Base-by-base conservation (phyloP, 176 grass and related monocot species). In the Zoysia pacifica region DNA sequence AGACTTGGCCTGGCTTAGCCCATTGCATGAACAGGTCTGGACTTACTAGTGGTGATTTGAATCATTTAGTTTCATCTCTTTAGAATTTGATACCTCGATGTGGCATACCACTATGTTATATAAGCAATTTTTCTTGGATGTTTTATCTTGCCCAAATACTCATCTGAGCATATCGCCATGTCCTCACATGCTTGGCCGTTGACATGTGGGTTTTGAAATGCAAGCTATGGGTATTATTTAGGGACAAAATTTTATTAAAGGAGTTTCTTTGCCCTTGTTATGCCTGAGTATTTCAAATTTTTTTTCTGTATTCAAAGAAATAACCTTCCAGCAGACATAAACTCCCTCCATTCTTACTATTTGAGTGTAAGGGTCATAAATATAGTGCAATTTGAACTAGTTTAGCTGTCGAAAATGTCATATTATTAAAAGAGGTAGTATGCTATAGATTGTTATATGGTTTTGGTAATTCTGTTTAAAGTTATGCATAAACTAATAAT, bases 71-170 rank as follows among this genome's bases (percentile, higher is more conserved):
- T 75, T 6, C 42, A 9, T 51, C 3, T 20, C 65, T 77, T 5
- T 63, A 43, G 67, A 67, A 45, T 81, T 36, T 75, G n/a, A 59
- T 69, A 43, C 54, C 10, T 41, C 65, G 7, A 28, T 82, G 68
- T 65, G 9, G 48, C 35, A 15, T 9, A 9, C 18, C 7, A 60
- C 7, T 60, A 28, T 82, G 75, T 56, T 9, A 41, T 35, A 4
- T 11, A 62, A 73, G 74, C 36, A 49, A 79, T 67, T 52, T 50
- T n/a, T 9, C 61, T n/a, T 41, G 69, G 58, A 67, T 54, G 12
- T 77, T 48, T 48, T 63, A 1, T 63, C 37, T 62, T 11, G 20
- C 28, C 28, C 28, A 28, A 28, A 28, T 28, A 28, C 28, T 28
- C 28, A 0, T 28, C 28, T 28, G 28, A 28, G 28, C 28, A 28